Percentiles rank a stretch among this genome's conserved stretches.
Conservation (phyloP, 1,284 basidiomycete species). For the Acaromyces ingoldii region DNA sequence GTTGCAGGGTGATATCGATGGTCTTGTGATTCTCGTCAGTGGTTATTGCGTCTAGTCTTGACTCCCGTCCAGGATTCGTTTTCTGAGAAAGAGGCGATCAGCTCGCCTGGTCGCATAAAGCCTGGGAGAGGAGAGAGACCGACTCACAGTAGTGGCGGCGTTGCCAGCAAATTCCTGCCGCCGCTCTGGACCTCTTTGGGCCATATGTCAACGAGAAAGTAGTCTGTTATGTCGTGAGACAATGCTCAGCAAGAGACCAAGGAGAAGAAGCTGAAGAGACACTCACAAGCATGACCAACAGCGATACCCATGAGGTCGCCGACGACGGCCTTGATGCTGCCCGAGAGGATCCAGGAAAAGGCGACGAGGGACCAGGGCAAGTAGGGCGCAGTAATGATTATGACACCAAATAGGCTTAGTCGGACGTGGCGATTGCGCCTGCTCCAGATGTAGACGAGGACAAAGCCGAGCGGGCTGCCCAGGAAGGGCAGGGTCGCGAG, state of each 20-base stretch:
- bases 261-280: slow-evolving; percentile 1
- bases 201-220: slow-evolving; percentile 94
- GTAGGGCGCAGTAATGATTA: slow-evolving; percentile 93
- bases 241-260: neutral
- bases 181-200: slow-evolving; percentile 81
- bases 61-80: too few relatives aligned
- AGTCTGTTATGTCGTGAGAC: slow-evolving; percentile 50
- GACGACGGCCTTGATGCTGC: slow-evolving; percentile 75
- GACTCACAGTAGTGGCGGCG: slow-evolving; percentile 73
- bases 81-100: too few relatives aligned
- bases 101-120: too few relatives aligned
- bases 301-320: slow-evolving; percentile 64
- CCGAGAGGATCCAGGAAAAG: slow-evolving; percentile 82
- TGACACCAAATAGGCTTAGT: slow-evolving; percentile 88
- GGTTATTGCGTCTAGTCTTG: too few relatives aligned
- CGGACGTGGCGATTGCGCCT: slow-evolving; percentile 85
- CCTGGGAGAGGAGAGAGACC: too few relatives aligned
- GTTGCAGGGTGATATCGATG: too few relatives aligned
- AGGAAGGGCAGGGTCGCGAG: slow-evolving; percentile 51
- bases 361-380: slow-evolving; percentile 82
- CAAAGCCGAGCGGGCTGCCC: slow-evolving; percentile 49
- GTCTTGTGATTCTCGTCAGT: too few relatives aligned
- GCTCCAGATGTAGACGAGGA: slow-evolving; percentile 95
- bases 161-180: slow-evolving; percentile 67
- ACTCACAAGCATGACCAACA: slow-evolving; percentile 47